These are phyloP conservation scores for Astrocystis sublimbata DNA, from an alignment of 495 filamentous ascomycete species.

Conservation along the genomic window DNA sequence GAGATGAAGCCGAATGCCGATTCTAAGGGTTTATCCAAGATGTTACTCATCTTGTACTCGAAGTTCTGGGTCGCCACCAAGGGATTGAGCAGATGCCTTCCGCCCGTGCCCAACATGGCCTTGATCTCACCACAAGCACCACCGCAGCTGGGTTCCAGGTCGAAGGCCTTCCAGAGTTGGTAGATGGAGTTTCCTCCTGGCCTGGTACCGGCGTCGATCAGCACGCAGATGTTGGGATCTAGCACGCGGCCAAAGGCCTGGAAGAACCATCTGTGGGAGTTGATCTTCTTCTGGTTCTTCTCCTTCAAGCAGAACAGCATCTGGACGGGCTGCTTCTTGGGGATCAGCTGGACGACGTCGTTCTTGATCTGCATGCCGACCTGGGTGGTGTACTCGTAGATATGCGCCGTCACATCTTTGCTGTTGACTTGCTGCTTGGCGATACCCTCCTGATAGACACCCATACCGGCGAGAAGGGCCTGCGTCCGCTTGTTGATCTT, in stretches of 20 bases:
- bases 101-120: slow-evolving; percentile 87
- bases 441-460: slow-evolving; percentile 97
- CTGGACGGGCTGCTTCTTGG: slow-evolving; percentile 80
- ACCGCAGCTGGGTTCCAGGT: slow-evolving; percentile 94
- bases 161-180: slow-evolving; percentile 97
- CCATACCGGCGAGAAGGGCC: slow-evolving; percentile 88
- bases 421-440: slow-evolving; percentile 97
- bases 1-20: slow-evolving; percentile 98
- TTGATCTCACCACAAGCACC: slow-evolving; percentile 99
- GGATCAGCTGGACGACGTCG: slow-evolving; percentile 78
- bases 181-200: slow-evolving; percentile 94
- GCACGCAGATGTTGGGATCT: slow-evolving; percentile 93
- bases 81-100: slow-evolving; percentile 89
- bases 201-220: slow-evolving; percentile 94
- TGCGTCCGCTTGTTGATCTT: slow-evolving; percentile 95
- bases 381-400: slow-evolving; percentile 99
- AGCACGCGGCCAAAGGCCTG: slow-evolving; percentile 92
- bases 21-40: slow-evolving; percentile 96
- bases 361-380: slow-evolving; percentile 86
- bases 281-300: slow-evolving; percentile 99
- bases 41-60: slow-evolving; percentile 99
- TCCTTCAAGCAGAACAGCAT: slow-evolving; percentile 99
- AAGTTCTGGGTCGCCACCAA: slow-evolving; percentile 98
- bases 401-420: slow-evolving; percentile 96
- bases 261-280: slow-evolving; percentile 99